Evolutionary conservation across 352 stramenopile genomes (phyloP), one percentile per base, ranked within the genome.

Genomic region (Pythium guiyangense): DNA sequence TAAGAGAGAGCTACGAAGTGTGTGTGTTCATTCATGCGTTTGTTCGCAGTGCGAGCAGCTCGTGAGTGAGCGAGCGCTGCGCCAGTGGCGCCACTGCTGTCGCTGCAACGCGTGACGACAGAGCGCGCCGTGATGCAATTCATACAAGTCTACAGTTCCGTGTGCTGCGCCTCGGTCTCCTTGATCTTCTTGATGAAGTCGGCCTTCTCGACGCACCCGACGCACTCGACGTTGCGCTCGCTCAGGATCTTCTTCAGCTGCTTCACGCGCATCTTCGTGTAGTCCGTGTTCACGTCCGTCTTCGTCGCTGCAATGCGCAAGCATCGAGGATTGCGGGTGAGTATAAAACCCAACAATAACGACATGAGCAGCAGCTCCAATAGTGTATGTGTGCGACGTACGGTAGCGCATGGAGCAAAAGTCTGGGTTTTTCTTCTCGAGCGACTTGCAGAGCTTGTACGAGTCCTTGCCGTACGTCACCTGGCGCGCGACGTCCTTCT

Each of bases 131-230:
- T 37, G 31, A 37, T 37, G 31, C 31, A 37, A 37, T 37, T 10
- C 31, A 37, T 37, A 37, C 31, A 37, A 37, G 31, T 78, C 71
- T 93, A 96, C 70, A 96, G 67, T 58, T 96, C 86, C 27, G 66
- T 62, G 72, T 97, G 82, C 59, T 71, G 57, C 56, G 71, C 71
- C 75, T 97, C 86, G 10, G 88, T 97, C 54, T 90, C 90, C 75
- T 97, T 85, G 74, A 96, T 96, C 67, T 94, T 94, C 70, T 90
- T 91, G 59, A 98, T 94, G 64, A 96, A 98, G 62, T 98, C 94
- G 10, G 74, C 69, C 84, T 98, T 98, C 69, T 98, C 94, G 27
- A 97, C 77, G 61, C 94, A 98, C 34, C 90, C 91, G 43, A 95
- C 73, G 71, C 94, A 98, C 66, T 92, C 78, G 49, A 97, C 81